These are phyloP conservation scores for Neurospora sp. DNA, from an alignment of 495 filamentous ascomycete species.

Conservation along the genomic window DNA sequence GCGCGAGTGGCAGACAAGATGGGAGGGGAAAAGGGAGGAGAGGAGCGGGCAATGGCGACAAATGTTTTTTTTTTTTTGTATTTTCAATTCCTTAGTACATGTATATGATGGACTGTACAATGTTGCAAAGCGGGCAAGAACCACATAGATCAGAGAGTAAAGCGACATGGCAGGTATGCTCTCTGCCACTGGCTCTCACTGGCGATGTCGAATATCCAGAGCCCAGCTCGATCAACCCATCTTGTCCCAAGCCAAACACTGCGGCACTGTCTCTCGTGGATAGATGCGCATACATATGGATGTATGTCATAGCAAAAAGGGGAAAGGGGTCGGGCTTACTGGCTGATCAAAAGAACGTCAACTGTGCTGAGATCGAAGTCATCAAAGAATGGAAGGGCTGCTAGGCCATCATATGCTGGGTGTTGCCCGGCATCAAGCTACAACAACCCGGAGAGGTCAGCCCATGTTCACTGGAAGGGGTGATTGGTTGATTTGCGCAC, in stretches of 20 bases:
- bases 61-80: slow-evolving; percentile 19
- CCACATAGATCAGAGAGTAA: neutral
- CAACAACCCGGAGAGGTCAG: slow-evolving; percentile 13
- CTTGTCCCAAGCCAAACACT: slow-evolving; percentile 12
- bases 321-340: slow-evolving; percentile 53
- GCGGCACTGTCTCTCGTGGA: slow-evolving; percentile 2
- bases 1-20: slow-evolving; percentile 8
- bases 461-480: neutral
- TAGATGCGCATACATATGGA: neutral
- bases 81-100: slow-evolving; percentile 28
- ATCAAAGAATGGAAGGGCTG: slow-evolving; percentile 92
- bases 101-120: slow-evolving; percentile 15
- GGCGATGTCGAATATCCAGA: slow-evolving; percentile 3
- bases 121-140: slow-evolving; percentile 5
- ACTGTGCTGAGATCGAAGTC: slow-evolving; percentile 97
- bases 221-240: slow-evolving; percentile 11
- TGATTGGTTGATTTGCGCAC: slow-evolving; percentile 37
- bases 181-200: neutral
- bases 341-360: slow-evolving; percentile 92
- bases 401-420: slow-evolving; percentile 91
- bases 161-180: neutral
- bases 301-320: neutral
- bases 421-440: slow-evolving; percentile 96
- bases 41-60: slow-evolving; percentile 18
- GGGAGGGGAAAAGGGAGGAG: slow-evolving; percentile 10